Percentiles rank a stretch among this genome's conserved stretches.
phyloP scores from a whole-genome alignment of 805 yeast genomes.

The Saccharomycopsis sp. region DNA sequence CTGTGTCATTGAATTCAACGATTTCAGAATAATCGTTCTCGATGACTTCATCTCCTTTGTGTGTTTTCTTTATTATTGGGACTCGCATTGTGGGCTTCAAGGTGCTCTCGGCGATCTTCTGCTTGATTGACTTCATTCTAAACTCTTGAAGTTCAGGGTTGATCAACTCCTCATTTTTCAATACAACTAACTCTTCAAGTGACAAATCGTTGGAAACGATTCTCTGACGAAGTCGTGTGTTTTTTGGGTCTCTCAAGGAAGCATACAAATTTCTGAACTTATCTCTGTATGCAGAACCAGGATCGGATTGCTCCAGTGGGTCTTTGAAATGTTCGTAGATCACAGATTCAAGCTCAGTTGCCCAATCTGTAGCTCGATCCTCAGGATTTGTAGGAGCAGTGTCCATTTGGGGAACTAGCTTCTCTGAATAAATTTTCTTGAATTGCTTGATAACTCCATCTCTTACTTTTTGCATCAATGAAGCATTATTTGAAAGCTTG shows the following conservation, averaged over 20 bases:
- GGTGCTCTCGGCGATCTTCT: conserved; percentile 42
- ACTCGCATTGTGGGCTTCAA: conserved; percentile 23
- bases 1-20: too few species aligned
- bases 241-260: conserved; percentile 50
- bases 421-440: conserved; percentile 33
- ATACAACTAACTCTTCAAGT: conserved; percentile 48
- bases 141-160: conserved; percentile 66
- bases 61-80: conserved; percentile 69
- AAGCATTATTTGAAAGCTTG: neutral
- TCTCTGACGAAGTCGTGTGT: conserved; percentile 45
- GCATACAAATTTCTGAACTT: conserved; percentile 59
- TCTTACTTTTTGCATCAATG: conserved; percentile 30
- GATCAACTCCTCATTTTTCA: conserved; percentile 66
- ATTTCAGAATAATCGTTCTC: conserved; percentile 37
- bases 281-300: conserved; percentile 44
- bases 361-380: conserved; percentile 38
- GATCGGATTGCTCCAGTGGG: conserved; percentile 22
- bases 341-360: conserved; percentile 43
- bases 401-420: conserved; percentile 28
- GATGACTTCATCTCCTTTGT: conserved; percentile 79
- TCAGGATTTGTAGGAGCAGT: conserved; percentile 24
- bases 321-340: conserved; percentile 34
- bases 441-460: conserved; percentile 46
- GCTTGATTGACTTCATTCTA: conserved; percentile 63
- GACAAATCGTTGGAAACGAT: conserved; percentile 46